A percentile compares a stretch with the other conserved stretches of the same genome.
Conservation (phyloP, 192 early-diverging fungal genomes). For the Entomortierella chlamydospora region DNA sequence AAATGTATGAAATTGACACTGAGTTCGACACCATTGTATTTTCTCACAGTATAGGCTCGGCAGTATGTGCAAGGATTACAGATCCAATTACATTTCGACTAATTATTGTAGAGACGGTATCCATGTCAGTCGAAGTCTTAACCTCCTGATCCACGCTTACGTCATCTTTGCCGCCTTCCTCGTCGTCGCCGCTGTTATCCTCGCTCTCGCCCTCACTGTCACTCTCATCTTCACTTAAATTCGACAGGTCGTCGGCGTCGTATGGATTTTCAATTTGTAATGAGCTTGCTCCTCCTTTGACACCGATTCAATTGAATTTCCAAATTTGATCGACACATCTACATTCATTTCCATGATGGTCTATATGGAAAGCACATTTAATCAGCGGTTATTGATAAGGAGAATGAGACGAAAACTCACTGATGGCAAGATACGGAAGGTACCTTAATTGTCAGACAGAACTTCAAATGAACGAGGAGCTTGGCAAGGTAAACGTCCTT, state of each 20-base stretch:
- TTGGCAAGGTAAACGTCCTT: constrained; percentile 24
- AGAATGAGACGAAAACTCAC: background rate
- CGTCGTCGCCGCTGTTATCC: too few relatives aligned
- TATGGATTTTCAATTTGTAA: constrained; percentile 22
- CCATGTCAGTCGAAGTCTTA: too few relatives aligned
- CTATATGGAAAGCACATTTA: constrained; percentile 6
- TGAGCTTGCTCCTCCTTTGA: constrained; percentile 20
- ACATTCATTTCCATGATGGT: constrained; percentile 18
- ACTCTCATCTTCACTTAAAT: background rate
- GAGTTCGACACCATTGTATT: too few relatives aligned
- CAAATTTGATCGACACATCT: constrained; percentile 13
- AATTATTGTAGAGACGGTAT: too few relatives aligned
- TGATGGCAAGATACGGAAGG: background rate
- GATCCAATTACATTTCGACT: too few relatives aligned
- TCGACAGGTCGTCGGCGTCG: constrained; percentile 3
- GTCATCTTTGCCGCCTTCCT: too few relatives aligned
- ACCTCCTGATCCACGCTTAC: too few relatives aligned
- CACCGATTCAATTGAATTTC: constrained; percentile 18
- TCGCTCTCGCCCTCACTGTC: too few relatives aligned
- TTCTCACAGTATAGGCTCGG: too few relatives aligned
- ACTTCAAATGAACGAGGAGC: constrained; percentile 18
- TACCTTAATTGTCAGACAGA: constrained; percentile 30
- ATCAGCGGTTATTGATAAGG: background rate
- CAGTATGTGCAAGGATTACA: too few relatives aligned
- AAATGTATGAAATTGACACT: too few relatives aligned